These are phyloP conservation scores for Platanthera guangdongensis DNA, from an alignment of 106 monocot species.

Conservation along the genomic window DNA sequence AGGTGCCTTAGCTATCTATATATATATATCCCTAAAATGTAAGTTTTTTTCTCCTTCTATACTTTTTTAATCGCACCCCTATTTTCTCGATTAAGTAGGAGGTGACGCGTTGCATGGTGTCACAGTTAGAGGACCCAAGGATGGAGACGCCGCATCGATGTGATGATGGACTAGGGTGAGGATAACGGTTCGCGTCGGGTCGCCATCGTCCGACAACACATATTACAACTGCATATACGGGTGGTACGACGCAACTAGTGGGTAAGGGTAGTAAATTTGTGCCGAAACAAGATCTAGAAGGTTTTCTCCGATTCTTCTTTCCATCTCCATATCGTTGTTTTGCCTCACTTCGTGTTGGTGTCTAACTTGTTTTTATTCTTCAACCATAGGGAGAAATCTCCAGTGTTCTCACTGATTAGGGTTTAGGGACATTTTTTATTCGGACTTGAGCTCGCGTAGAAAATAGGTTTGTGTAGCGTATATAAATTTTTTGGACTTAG, in stretches of 20 bases:
- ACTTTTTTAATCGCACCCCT: no score
- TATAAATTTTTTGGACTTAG: no score
- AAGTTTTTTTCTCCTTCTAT: no score
- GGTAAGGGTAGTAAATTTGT: constrained; percentile 29
- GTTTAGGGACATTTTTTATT: background rate
- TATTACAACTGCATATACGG: constrained; percentile 4
- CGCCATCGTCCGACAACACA: constrained; percentile 15
- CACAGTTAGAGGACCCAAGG: no score
- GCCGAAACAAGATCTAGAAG: constrained; percentile 40
- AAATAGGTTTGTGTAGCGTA: no score
- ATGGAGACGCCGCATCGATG: constrained; percentile 18
- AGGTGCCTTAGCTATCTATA: no score
- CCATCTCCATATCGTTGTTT: background rate
- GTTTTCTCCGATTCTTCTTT: constrained; percentile 16
- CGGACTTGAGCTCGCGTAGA: no score
- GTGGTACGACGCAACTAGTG: constrained; percentile 12
- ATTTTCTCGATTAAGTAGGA: no score
- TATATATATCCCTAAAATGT: no score
- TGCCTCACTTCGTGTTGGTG: background rate
- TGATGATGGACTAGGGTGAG: constrained; percentile 58
- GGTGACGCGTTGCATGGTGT: no score
- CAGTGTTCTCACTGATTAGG: background rate
- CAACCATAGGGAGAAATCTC: background rate
- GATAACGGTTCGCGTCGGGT: constrained; percentile 41
- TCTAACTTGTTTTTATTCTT: background rate